Base-by-base conservation (phyloP, 2,329 filamentous ascomycete genomes). In the Monascus ruber region DNA sequence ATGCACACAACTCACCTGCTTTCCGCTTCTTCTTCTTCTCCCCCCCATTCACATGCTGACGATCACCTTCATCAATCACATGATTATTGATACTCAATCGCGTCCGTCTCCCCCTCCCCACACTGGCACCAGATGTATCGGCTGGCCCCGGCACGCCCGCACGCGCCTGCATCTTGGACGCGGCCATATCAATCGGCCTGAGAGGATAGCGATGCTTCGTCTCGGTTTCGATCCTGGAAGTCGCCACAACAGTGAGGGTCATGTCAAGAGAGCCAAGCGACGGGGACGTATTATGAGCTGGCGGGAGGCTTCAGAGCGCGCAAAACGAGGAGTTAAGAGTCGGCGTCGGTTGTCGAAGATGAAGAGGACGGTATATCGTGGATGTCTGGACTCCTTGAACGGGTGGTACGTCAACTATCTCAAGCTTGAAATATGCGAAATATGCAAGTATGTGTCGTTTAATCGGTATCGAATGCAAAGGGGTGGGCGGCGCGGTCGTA, bases 11-110 rank as follows among this genome's bases (percentile, higher is more conserved):
- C 67, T 59, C 51, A 70, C 67, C 56, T 44, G 60, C 59, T 49
- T 68, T 69, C 35, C 66, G 55, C 50, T 70, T 70, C 47, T 49
- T 59, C 11, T 52, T 50, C 43, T 46, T 45, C 34, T 48, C 48
- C 29, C 53, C 55, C 31, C 49, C 35, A 6, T 46, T 45, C 38
- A 50, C 47, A 47, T 53, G 51, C 36, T 24, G 33, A 17, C 17
- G 17, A 17, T 17, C 17, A 5, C 29, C 39, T 29, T 46, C 43
- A 34, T 48, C 48, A 29, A 34, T 37, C 40, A 41, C 36, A 44
- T 56, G 52, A 26, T 57, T 56, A 36, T 58, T 65, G 39, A 62
- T 48, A 43, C 59, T 63, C 33, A 61, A 47, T 44, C 60, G 58
- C 38, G 47, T 47, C 34, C 50, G 46, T 29, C 47, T 51, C 29